Evolutionary conservation across 179 eudicot species (phyloP).

Genomic region (Spergularia azorica): DNA sequence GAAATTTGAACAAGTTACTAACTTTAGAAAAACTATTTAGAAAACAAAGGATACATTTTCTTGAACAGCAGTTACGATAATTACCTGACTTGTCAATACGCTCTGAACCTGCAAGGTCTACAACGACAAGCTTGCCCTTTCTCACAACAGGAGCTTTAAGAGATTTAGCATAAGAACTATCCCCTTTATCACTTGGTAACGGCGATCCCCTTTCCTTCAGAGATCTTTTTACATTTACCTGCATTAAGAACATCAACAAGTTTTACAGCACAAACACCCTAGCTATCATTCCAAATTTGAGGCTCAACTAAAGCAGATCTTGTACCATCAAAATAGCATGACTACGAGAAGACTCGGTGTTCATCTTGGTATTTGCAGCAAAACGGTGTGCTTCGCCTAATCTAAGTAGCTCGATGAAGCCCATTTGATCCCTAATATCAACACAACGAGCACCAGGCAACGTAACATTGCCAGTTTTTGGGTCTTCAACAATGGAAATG

Average conservation of each 20-base stretch:
- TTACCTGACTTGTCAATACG: conserved; percentile 87
- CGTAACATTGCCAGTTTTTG: conserved; percentile 83
- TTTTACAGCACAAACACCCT: conserved; percentile 2
- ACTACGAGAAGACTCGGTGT: conserved; percentile 94
- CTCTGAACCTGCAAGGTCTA: conserved; percentile 97
- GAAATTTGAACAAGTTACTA: neutral
- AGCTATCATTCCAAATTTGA: neutral
- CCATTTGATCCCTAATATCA: conserved; percentile 69
- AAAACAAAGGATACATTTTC: conserved; percentile 5
- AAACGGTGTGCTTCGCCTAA: conserved; percentile 92
- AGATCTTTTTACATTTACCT: conserved; percentile 80
- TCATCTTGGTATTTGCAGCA: conserved; percentile 93
- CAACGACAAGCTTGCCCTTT: conserved; percentile 79
- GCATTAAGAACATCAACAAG: conserved; percentile 22
- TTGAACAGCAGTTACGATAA: conserved; percentile 7
- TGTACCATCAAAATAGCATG: conserved; percentile 89
- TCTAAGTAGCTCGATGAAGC: conserved; percentile 66
- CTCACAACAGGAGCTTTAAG: conserved; percentile 69
- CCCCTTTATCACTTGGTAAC: conserved; percentile 57
- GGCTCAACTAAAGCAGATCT: neutral
- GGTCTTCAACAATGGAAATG: conserved; percentile 76
- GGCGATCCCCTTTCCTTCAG: conserved; percentile 54
- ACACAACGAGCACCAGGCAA: conserved; percentile 75
- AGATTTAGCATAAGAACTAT: conserved; percentile 43
- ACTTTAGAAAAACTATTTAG: neutral